Base-by-base conservation (phyloP, 75 land plant genomes). In the Selaginella moellendorffii region DNA sequence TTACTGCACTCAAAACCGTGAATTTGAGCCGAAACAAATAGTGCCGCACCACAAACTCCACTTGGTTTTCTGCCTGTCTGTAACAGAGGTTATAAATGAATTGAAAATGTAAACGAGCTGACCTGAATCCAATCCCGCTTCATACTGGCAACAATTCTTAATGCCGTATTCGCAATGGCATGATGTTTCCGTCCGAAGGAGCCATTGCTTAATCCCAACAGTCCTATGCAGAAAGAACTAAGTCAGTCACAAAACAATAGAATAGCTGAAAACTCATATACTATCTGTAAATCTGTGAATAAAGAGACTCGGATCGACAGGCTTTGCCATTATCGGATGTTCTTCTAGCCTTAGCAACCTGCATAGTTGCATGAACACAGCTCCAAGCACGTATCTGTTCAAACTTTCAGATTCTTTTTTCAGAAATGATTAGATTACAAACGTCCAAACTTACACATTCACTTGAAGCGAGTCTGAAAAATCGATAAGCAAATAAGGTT, bases 71-170 rank as follows among this genome's bases (percentile, higher is more conserved):
- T 85, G 53, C 97, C 97, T 28, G 97, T 92, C 97, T 92, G 78
- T 63, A 68, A 29, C 36, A 56, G n/a, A 60, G n/a, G n/a, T 19
- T 27, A 27, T 29, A 30, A 9, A 36, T 5, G 46, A n/a, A n/a
- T n/a, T n/a, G 46, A 36, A 36, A 36, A 36, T 36, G 46, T 36
- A 36, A 36, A 59, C 52, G 27, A 8, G 21, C 27, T 27, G 54
- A 83, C 97, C 95, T 83, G 87, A 80, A 93, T 83, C 98, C 98
- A 93, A 71, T 93, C 87, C 17, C 96, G 76, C 63, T 93, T 93
- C 98, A 93, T 93, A 69, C 98, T 93, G 14, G 96, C 86, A 54
- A 93, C 58, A 61, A 93, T 79, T 54, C 79, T 76, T 42, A 85
- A 30, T 14, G 98, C 98, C 51, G 83, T 89, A 29, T 63, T 69